Evolutionary conservation across 2,329 filamentous ascomycete genomes (phyloP), one percentile per base, ranked within the genome.

Genomic region (Catunica adiposa): DNA sequence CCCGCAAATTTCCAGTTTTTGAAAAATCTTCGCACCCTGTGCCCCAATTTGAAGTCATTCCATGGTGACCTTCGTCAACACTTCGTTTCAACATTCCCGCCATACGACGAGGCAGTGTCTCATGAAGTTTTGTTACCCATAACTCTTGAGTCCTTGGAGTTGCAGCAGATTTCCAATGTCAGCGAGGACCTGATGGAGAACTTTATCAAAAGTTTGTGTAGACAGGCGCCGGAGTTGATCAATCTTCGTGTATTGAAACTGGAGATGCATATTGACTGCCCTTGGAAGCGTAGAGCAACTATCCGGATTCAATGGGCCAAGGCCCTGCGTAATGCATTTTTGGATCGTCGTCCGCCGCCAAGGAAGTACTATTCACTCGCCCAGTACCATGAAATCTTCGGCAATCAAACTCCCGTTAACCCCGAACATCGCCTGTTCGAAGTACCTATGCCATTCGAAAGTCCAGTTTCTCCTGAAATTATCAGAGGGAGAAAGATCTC

Each of bases 241-340:
- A 70, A 80, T 57, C 74, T 97, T 23, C 82, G 88, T 7, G 73
- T 76, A 46, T 70, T 96, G 9, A 74, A 78, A 1, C 77, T 96
- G 61, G 86, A 83, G 62, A 82, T 84, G 1, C 90, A 88, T 66
- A 72, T 96, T 51, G 80, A 89, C 63, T 77, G 81, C 48, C 82
- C 84, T 9, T 95, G 89, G 86, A 82, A 88, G 59, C 80, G 88
- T 64, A 80, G 90, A 44, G 85, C 85, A 17, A 76, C 76, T n/a
- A 83, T 96, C 63, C 79, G 89, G 40, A 80, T 84, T 61, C 78
- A 79, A 60, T 94, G 89, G 86, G 81, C 81, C 52, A 73, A 77
- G n/a, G 81, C 75, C 60, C 71, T 96, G 53, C 76, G 80, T 56
- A 73, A 71, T 11, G 75, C 88, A 2, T 89, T 87, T 62, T 73